Conservation (phyloP, 805 yeast genomes). For the Candida tibetensis region DNA sequence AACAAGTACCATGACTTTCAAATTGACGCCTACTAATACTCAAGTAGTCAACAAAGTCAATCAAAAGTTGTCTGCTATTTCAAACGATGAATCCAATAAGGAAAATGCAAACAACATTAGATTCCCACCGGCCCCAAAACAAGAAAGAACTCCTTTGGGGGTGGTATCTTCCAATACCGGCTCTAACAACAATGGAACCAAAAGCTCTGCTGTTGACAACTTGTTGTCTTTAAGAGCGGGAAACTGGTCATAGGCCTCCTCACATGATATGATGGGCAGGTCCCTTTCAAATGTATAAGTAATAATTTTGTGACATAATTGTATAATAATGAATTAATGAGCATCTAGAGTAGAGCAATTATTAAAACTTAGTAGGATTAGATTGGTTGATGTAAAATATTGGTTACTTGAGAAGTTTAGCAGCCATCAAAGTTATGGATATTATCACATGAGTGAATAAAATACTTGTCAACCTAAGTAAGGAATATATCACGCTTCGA, state of each 20-base stretch:
- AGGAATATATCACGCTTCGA: no score
- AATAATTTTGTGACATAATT: not conserved
- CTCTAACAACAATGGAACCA: slow-evolving; percentile 12
- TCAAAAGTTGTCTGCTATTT: slow-evolving; percentile 24
- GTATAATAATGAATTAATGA: not conserved
- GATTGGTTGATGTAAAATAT: no score
- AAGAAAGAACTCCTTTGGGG: slow-evolving; percentile 25
- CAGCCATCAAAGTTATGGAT: no score
- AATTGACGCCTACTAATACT: slow-evolving; percentile 23
- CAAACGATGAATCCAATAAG: slow-evolving; percentile 25
- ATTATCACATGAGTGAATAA: no score
- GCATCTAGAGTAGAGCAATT: no score
- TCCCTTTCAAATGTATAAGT: not conserved
- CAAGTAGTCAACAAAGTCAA: slow-evolving; percentile 21
- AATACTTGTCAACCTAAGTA: no score
- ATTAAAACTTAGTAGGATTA: no score
- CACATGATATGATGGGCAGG: not conserved
- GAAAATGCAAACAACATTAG: slow-evolving; percentile 4
- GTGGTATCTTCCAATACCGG: slow-evolving; percentile 15
- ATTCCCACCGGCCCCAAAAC: slow-evolving; percentile 10
- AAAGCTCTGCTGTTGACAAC: slow-evolving; percentile 28
- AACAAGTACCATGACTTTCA: slow-evolving; percentile 35
- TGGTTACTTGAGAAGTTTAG: no score
- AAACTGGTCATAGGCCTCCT: slow-evolving; percentile 21
- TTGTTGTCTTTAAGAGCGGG: slow-evolving; percentile 39